These are phyloP conservation scores for Diplotaxis tenuifolia DNA, from an alignment of 345 rosid genomes.

Conservation along the genomic window DNA sequence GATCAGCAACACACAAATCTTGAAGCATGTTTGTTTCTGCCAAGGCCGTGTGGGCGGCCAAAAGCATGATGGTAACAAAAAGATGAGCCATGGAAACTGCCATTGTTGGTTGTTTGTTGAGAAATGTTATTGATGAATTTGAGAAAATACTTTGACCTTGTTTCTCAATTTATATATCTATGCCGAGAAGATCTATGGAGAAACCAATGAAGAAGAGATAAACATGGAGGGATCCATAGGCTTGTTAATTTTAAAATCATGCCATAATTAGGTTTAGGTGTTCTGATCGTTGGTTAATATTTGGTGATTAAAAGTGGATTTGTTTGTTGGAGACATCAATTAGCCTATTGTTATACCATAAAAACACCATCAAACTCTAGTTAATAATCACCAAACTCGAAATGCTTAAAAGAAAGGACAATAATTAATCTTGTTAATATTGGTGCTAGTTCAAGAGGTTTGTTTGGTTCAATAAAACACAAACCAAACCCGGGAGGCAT, in stretches of 20 bases:
- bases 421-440: conserved; percentile 2
- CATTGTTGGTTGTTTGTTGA: conserved; percentile 34
- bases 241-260: background rate
- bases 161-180: conserved; percentile 26
- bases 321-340: conserved; percentile 16
- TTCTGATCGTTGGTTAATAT: conserved; percentile 23
- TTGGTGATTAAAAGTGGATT: conserved; percentile 5
- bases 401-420: conserved; percentile 4
- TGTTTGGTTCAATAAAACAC: background rate
- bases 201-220: conserved; percentile 27
- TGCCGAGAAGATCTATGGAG: conserved; percentile 9
- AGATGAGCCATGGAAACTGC: conserved; percentile 21
- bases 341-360: conserved; percentile 14
- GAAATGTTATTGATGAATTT: conserved; percentile 22
- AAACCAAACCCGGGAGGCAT: conserved; percentile 2
- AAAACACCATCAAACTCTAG: background rate
- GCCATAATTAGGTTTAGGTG: conserved; percentile 33
- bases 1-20: conserved; percentile 87
- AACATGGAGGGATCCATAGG: conserved; percentile 14
- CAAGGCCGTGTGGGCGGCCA: conserved; percentile 35
- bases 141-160: conserved; percentile 1
- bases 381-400: conserved; percentile 10
- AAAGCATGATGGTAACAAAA: conserved; percentile 23
- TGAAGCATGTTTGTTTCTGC: conserved; percentile 76
- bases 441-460: background rate